Percentiles rank a stretch among this genome's conserved stretches.
phyloP scores from a whole-genome alignment of 371 early-diverging fungal species.

The Mucor ambiguus region DNA sequence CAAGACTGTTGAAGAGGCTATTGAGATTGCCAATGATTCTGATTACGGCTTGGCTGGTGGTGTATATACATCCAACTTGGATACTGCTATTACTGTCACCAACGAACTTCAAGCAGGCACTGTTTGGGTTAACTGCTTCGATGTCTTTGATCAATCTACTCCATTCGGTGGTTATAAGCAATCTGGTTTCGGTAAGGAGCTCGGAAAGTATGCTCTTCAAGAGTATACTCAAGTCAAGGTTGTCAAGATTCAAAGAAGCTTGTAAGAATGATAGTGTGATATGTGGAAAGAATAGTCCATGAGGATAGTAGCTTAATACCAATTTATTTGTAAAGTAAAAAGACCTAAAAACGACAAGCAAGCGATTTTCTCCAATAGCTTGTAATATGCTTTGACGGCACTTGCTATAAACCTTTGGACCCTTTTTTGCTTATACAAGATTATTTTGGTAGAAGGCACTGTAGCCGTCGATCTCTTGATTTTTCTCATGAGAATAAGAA shows the following conservation, averaged over 20 bases:
- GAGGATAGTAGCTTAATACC: neutral
- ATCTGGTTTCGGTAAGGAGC: constrained; percentile 83
- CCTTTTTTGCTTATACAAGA: neutral
- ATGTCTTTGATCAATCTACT: constrained; percentile 53
- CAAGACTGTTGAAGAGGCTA: constrained; percentile 73
- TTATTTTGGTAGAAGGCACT: neutral
- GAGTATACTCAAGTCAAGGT: constrained; percentile 74
- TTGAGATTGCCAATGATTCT: constrained; percentile 76
- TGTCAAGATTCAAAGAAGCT: constrained; percentile 43
- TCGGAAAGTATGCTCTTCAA: constrained; percentile 72
- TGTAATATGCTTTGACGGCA: too few relatives aligned
- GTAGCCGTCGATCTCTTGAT: too few relatives aligned
- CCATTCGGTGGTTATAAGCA: constrained; percentile 92
- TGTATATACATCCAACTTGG: constrained; percentile 73
- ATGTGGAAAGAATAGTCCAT: neutral
- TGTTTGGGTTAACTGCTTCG: constrained; percentile 44
- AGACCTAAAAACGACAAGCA: too few relatives aligned
- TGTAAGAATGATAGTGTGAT: neutral
- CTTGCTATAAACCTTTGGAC: neutral
- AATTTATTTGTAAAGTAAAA: neutral
- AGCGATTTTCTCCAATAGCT: too few relatives aligned
- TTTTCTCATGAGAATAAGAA: neutral
- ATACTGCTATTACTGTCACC: constrained; percentile 63
- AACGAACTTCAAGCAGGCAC: constrained; percentile 76
- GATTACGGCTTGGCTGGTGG: constrained; percentile 89